Evolutionary conservation across 352 stramenopile species (phyloP).

Genomic region (Globisporangium uncinulatum): DNA sequence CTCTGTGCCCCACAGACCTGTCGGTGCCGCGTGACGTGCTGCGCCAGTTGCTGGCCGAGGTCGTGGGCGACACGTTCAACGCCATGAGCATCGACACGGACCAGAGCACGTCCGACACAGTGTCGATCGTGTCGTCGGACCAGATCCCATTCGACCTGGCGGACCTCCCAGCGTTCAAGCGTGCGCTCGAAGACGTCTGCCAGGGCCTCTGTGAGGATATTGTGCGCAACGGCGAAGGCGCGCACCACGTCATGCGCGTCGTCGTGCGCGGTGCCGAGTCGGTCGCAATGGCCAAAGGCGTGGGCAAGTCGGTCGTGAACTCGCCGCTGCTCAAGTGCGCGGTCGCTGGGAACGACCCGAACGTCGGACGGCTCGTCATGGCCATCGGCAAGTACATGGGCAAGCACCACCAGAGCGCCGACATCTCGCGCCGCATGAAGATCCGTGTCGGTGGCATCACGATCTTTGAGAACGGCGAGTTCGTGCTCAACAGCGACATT

Average conservation of each 20-base stretch:
- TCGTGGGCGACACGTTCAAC: conserved; percentile 89
- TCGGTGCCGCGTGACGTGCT: conserved; percentile 80
- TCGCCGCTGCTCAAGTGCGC: conserved; percentile 98
- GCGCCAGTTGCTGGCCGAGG: conserved; percentile 67
- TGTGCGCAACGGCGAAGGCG: conserved; percentile 98
- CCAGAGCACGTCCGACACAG: conserved; percentile 97
- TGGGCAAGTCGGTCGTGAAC: conserved; percentile 92
- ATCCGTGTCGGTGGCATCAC: conserved; percentile 87
- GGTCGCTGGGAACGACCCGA: conserved; percentile 97
- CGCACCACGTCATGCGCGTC: conserved; percentile 96
- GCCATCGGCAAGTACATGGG: conserved; percentile 96
- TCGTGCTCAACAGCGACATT: conserved; percentile 89
- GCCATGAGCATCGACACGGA: conserved; percentile 96
- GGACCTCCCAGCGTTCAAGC: conserved; percentile 87
- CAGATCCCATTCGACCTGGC: conserved; percentile 85
- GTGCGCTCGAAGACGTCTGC: conserved; percentile 90
- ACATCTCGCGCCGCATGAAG: conserved; percentile 74
- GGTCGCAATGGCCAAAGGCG: conserved; percentile 74
- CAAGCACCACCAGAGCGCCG: conserved; percentile 85
- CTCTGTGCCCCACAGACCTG: conserved; percentile 27
- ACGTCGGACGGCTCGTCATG: conserved; percentile 95
- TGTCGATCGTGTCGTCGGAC: conserved; percentile 93
- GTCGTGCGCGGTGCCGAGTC: conserved; percentile 83
- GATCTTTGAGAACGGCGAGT: conserved; percentile 95
- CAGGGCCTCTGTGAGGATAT: conserved; percentile 94